Conservation (phyloP, 352 stramenopile genomes). For the Phytopythium boreale region DNA sequence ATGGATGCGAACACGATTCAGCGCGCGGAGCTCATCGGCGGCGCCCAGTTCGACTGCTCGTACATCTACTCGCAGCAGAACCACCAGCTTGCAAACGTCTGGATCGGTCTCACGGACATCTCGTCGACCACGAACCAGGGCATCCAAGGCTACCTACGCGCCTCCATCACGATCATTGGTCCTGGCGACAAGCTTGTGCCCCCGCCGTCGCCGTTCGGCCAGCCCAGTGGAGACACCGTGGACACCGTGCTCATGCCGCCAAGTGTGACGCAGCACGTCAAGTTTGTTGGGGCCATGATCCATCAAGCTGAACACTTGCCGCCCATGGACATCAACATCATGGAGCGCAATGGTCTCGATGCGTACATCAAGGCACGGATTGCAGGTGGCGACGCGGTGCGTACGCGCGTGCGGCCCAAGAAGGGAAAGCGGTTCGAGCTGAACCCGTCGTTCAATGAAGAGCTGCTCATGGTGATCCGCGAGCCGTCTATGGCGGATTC, state of each 20-base stretch:
- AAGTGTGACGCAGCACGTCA: slow-evolving; percentile 66
- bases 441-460: slow-evolving; percentile 73
- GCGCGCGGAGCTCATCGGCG: slow-evolving; percentile 88
- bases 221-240: slow-evolving; percentile 37
- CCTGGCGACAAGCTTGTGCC: slow-evolving; percentile 81
- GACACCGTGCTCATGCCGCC: slow-evolving; percentile 79
- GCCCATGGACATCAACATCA: slow-evolving; percentile 67
- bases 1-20: slow-evolving; percentile 87
- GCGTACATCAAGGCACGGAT: slow-evolving; percentile 67
- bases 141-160: slow-evolving; percentile 89
- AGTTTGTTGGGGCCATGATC: slow-evolving; percentile 67
- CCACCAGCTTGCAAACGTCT: slow-evolving; percentile 89
- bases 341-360: slow-evolving; percentile 63
- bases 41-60: slow-evolving; percentile 82
- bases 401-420: slow-evolving; percentile 73
- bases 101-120: slow-evolving; percentile 89
- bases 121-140: slow-evolving; percentile 76
- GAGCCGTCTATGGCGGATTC: slow-evolving; percentile 79
- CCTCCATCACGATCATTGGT: slow-evolving; percentile 86
- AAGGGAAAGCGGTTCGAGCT: slow-evolving; percentile 69
- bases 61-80: slow-evolving; percentile 87
- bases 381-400: slow-evolving; percentile 52
- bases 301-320: slow-evolving; percentile 70
- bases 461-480: slow-evolving; percentile 73
- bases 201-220: slow-evolving; percentile 58